These are phyloP conservation scores for Fusarium protoensiforme DNA, from an alignment of 2,329 filamentous ascomycete species.

Conservation along the genomic window DNA sequence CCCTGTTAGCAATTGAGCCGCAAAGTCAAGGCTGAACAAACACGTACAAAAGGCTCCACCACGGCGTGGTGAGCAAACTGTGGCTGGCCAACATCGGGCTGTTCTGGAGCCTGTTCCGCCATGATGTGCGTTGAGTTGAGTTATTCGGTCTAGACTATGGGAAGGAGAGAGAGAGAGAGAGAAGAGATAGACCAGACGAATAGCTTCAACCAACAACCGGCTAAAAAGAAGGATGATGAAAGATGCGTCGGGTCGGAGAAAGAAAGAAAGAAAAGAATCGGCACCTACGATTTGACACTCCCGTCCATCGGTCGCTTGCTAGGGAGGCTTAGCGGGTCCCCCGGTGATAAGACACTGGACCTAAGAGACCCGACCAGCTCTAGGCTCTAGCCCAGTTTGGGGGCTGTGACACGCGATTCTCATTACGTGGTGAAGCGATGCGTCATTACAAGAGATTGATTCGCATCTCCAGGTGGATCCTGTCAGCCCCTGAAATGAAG, in stretches of 20 bases:
- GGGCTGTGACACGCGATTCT: background rate
- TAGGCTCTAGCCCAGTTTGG: background rate
- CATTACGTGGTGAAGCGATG: background rate
- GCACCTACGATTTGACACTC: background rate
- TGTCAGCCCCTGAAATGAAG: background rate
- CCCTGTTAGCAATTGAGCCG: slow-evolving; percentile 1
- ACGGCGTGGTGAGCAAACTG: slow-evolving; percentile 43
- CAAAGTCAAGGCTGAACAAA: background rate
- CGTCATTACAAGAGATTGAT: background rate
- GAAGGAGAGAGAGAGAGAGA: background rate
- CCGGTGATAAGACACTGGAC: background rate
- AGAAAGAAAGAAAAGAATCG: background rate
- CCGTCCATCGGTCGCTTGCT: background rate
- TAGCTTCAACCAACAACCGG: background rate
- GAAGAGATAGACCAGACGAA: background rate
- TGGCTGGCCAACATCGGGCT: slow-evolving; percentile 36
- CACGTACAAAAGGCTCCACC: slow-evolving; percentile 43
- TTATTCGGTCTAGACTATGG: background rate
- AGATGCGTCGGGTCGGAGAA: background rate
- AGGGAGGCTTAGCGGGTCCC: background rate
- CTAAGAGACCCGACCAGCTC: background rate
- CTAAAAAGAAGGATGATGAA: background rate
- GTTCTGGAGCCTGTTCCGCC: slow-evolving; percentile 7
- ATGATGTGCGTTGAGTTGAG: background rate
- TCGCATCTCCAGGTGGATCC: background rate